Conservation (phyloP, 2,329 filamentous ascomycete species). For the Cryphonectria parasitica region DNA sequence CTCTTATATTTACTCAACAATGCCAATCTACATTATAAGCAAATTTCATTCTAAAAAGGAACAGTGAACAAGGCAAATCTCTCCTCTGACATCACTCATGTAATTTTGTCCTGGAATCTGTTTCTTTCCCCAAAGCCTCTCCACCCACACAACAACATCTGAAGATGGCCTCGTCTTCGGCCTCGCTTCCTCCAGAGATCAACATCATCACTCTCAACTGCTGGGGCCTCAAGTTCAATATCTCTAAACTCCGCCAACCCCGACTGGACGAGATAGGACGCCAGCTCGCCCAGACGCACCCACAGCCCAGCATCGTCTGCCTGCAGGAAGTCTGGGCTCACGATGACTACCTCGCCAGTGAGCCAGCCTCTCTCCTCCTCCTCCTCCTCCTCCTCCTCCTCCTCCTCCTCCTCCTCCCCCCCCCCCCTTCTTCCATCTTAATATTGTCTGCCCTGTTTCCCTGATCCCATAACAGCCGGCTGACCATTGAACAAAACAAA, state of each 20-base stretch:
- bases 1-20: not conserved
- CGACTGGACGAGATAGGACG: slow-evolving; percentile 84
- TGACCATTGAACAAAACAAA: slow-evolving; percentile 63
- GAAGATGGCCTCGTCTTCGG: slow-evolving; percentile 34
- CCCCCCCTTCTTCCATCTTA: no score
- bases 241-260: slow-evolving; percentile 76
- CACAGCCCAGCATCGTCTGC: slow-evolving; percentile 82
- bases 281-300: slow-evolving; percentile 70
- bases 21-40: not conserved
- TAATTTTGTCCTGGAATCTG: not conserved
- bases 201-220: slow-evolving; percentile 90
- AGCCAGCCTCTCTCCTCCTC: slow-evolving; percentile 60
- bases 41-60: not conserved
- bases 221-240: slow-evolving; percentile 85
- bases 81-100: not conserved
- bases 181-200: slow-evolving; percentile 59
- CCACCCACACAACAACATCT: not conserved
- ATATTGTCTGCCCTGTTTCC: no score
- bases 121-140: no score
- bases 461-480: not conserved
- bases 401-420: slow-evolving; percentile 43
- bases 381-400: no score
- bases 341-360: slow-evolving; percentile 70
- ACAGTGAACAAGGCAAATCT: not conserved
- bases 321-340: slow-evolving; percentile 95